Evolutionary conservation across 2,329 filamentous ascomycete species (phyloP).

Genomic region (Sphaerulina musiva): DNA sequence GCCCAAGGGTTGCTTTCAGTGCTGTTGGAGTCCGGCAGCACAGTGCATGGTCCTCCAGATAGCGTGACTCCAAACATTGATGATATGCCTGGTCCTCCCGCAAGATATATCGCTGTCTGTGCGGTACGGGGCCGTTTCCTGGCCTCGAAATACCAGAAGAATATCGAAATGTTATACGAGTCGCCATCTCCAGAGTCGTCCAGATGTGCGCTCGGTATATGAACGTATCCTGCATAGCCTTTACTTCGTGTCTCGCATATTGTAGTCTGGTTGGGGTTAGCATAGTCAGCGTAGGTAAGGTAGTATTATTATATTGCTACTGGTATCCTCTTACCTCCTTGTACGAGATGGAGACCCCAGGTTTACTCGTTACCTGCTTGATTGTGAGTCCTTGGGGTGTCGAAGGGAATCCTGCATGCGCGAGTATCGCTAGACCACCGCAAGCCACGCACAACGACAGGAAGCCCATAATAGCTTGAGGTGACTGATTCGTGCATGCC

Average conservation of each 20-base stretch:
- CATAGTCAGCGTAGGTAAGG: not conserved
- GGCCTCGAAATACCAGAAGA: conserved; percentile 61
- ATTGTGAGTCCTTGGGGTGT: conserved; percentile 10
- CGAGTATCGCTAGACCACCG: conserved; percentile 5
- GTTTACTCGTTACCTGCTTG: conserved; percentile 9
- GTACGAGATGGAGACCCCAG: conserved; percentile 24
- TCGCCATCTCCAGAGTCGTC: conserved; percentile 12
- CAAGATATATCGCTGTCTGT: conserved; percentile 56
- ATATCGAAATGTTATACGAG: conserved; percentile 40
- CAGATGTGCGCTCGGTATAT: conserved; percentile 42
- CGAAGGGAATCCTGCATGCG: conserved; percentile 16
- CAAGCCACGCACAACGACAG: not conserved
- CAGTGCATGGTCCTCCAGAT: conserved; percentile 38
- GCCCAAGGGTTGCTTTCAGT: conserved; percentile 48
- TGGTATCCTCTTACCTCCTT: conserved; percentile 13
- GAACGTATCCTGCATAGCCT: conserved; percentile 52
- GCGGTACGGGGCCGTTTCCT: conserved; percentile 47
- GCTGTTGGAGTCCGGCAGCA: conserved; percentile 37
- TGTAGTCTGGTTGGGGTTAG: conserved; percentile 17
- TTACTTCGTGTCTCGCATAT: conserved; percentile 51
- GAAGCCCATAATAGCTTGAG: not conserved
- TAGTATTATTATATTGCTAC: too few relatives aligned
- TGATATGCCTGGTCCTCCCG: conserved; percentile 53
- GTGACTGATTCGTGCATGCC: not conserved
- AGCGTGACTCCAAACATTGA: conserved; percentile 55